These are phyloP conservation scores for Zymoseptoria brevis DNA, from an alignment of 2,329 filamentous ascomycete genomes.

Conservation along the genomic window DNA sequence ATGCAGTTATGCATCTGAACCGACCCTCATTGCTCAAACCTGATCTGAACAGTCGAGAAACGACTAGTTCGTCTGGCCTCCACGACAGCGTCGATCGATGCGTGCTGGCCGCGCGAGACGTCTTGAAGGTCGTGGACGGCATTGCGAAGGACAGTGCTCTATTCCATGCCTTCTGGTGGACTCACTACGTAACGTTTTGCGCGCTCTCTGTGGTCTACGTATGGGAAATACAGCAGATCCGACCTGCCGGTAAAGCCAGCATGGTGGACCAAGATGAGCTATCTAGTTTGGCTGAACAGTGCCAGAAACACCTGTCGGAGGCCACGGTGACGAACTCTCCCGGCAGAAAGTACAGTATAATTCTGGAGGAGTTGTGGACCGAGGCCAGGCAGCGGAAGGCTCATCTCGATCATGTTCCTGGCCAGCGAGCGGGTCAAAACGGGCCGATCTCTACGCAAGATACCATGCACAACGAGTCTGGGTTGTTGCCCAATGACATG, in stretches of 20 bases:
- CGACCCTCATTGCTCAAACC: slow-evolving; percentile 24
- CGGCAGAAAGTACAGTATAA: slow-evolving; percentile 42
- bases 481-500: not conserved
- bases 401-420: not conserved
- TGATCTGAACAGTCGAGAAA: not conserved
- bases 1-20: slow-evolving; percentile 31
- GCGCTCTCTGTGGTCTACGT: slow-evolving; percentile 43
- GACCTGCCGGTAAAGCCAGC: slow-evolving; percentile 31
- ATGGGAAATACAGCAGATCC: slow-evolving; percentile 39
- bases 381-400: slow-evolving; percentile 28
- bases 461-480: not conserved
- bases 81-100: slow-evolving; percentile 6
- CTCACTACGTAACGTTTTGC: slow-evolving; percentile 44
- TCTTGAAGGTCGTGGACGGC: slow-evolving; percentile 29
- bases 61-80: not conserved
- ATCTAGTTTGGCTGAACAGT: not conserved
- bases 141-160: slow-evolving; percentile 32
- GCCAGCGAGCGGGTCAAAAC: not conserved
- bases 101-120: slow-evolving; percentile 4
- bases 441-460: not conserved
- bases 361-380: slow-evolving; percentile 38
- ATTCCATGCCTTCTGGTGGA: slow-evolving; percentile 43
- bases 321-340: slow-evolving; percentile 42
- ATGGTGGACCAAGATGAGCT: slow-evolving; percentile 27
- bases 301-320: not conserved